Conservation (phyloP, 805 yeast species). For the Pichia membranifaciens region DNA sequence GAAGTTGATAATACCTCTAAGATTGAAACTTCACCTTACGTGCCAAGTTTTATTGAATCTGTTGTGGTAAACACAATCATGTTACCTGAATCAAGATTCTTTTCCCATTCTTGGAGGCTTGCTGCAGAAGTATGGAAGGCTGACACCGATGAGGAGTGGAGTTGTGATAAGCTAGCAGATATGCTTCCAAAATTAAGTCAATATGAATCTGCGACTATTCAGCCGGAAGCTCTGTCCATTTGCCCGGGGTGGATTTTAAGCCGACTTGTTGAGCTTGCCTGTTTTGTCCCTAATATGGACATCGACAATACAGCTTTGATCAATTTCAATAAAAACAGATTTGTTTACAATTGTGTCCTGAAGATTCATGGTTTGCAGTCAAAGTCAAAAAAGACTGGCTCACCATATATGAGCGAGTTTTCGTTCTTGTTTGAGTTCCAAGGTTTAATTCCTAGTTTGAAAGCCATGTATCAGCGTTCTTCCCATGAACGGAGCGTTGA, state of each 20-base stretch:
- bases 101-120: conserved; percentile 61
- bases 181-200: conserved; percentile 11
- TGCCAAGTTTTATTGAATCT: conserved; percentile 83
- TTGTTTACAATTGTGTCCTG: conserved; percentile 54
- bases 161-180: conserved; percentile 24
- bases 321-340: conserved; percentile 81
- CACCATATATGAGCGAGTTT: conserved; percentile 37
- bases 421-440: conserved; percentile 47
- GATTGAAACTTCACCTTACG: conserved; percentile 36
- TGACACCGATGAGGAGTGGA: not conserved
- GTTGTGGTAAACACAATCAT: conserved; percentile 68
- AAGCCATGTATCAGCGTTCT: conserved; percentile 28
- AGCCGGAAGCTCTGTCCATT: conserved; percentile 48
- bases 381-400: conserved; percentile 21
- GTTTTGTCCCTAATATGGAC: conserved; percentile 74
- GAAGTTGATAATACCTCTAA: conserved; percentile 1
- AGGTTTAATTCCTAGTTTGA: conserved; percentile 38
- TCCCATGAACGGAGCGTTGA: conserved; percentile 31
- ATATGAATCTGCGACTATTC: conserved; percentile 2
- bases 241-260: conserved; percentile 91
- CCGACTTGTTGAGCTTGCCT: conserved; percentile 67
- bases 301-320: conserved; percentile 57
- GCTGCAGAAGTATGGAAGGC: conserved; percentile 36
- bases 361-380: conserved; percentile 44
- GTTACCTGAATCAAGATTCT: conserved; percentile 74